Percentiles rank a stretch among this genome's conserved stretches.
phyloP scores from a whole-genome alignment of 345 rosid species.

The Sonneratia caseolaris region DNA sequence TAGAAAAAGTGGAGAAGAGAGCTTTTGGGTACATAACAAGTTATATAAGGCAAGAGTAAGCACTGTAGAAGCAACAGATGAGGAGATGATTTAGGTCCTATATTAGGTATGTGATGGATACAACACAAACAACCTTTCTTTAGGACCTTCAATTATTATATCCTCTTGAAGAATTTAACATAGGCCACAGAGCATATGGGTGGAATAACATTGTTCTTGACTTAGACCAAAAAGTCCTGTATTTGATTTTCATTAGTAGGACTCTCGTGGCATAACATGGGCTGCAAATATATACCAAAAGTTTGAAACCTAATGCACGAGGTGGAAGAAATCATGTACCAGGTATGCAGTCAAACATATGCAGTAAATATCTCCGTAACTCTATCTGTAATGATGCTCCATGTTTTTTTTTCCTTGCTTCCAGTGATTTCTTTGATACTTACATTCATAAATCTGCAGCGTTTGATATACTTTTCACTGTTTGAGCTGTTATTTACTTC shows the following conservation, averaged over 20 bases:
- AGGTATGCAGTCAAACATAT: constrained; percentile 28
- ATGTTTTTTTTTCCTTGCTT: not conserved
- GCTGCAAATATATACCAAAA: constrained; percentile 65
- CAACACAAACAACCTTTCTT: not conserved
- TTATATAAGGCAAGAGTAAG: not conserved
- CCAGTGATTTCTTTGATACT: not conserved
- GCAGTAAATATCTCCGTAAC: not conserved
- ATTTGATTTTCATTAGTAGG: no score
- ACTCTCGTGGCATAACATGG: constrained; percentile 42
- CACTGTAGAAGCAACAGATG: not conserved
- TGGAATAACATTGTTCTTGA: no score
- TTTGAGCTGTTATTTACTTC: no score
- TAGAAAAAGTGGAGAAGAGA: not conserved
- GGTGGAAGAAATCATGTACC: constrained; percentile 76
- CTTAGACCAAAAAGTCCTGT: no score
- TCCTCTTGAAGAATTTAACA: no score
- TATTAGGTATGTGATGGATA: not conserved
- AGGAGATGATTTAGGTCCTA: not conserved
- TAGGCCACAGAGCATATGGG: no score
- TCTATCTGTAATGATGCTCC: not conserved
- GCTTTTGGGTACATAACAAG: not conserved
- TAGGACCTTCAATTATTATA: not conserved
- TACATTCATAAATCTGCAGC: no score
- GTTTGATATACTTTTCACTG: no score
- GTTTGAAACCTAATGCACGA: constrained; percentile 78